Conservation (phyloP, 768 basidiomycete genomes). For the Leccinum truebloodii region DNA sequence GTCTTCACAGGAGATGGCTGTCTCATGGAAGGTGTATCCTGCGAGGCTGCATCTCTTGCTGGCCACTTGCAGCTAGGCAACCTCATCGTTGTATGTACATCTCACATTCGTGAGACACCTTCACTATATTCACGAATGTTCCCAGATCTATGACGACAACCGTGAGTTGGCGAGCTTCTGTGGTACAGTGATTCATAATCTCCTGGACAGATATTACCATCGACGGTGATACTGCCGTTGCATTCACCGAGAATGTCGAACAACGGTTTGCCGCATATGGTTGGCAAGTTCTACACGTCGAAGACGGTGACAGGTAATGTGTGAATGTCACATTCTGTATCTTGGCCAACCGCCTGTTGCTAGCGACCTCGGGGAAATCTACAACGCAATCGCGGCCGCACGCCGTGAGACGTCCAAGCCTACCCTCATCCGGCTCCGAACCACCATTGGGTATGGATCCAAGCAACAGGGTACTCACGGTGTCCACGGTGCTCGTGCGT, state of each 20-base stretch:
- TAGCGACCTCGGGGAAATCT: slow-evolving; percentile 77
- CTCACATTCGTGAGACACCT: slow-evolving; percentile 13
- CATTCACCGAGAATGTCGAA: slow-evolving; percentile 93
- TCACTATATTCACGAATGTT: slow-evolving; percentile 18
- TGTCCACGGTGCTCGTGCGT: slow-evolving; percentile 91
- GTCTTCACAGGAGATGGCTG: slow-evolving; percentile 95
- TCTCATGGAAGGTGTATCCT: slow-evolving; percentile 95
- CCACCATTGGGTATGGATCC: slow-evolving; percentile 94
- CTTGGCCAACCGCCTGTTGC: slow-evolving; percentile 11
- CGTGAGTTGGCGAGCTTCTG: slow-evolving; percentile 49
- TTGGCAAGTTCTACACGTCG: slow-evolving; percentile 89
- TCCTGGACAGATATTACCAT: slow-evolving; percentile 80
- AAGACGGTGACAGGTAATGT: slow-evolving; percentile 73
- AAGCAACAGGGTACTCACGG: slow-evolving; percentile 92
- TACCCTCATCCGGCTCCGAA: slow-evolving; percentile 81
- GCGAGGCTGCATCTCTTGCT: slow-evolving; percentile 88
- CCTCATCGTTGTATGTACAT: slow-evolving; percentile 75
- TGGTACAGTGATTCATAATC: slow-evolving; percentile 7
- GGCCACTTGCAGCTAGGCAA: slow-evolving; percentile 94
- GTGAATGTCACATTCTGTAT: background rate
- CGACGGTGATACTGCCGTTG: slow-evolving; percentile 87
- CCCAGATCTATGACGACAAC: slow-evolving; percentile 92
- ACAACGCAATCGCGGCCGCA: slow-evolving; percentile 76
- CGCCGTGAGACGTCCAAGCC: slow-evolving; percentile 79
- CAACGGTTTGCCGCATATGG: slow-evolving; percentile 89